phyloP scores from a whole-genome alignment of 1,139 yeast genomes.

The Hyphopichia buzzinii region DNA sequence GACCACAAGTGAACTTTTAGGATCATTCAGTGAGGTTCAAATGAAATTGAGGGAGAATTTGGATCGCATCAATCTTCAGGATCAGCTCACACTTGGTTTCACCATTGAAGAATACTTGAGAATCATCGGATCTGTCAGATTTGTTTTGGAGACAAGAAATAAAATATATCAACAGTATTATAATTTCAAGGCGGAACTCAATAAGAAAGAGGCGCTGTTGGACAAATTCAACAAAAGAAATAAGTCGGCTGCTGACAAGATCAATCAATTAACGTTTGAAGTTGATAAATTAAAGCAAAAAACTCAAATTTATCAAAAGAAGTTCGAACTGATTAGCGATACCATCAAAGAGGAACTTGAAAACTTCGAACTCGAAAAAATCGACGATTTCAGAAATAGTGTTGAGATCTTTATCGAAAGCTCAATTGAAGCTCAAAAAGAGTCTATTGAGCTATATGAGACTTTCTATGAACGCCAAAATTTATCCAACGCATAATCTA shows the following conservation, averaged over 20 bases:
- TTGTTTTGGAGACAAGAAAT: slow-evolving; percentile 72
- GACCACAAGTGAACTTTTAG: slow-evolving; percentile 54
- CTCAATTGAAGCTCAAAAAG: slow-evolving; percentile 90
- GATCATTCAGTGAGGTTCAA: slow-evolving; percentile 69
- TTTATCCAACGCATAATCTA: slow-evolving; percentile 19
- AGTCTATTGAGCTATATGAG: slow-evolving; percentile 93
- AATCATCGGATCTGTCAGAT: slow-evolving; percentile 70
- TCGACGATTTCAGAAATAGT: slow-evolving; percentile 83
- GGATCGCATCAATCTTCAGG: slow-evolving; percentile 81
- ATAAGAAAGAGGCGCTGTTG: slow-evolving; percentile 45
- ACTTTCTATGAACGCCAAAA: slow-evolving; percentile 64
- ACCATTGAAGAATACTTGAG: slow-evolving; percentile 88
- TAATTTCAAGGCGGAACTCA: slow-evolving; percentile 40
- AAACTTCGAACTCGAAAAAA: slow-evolving; percentile 69
- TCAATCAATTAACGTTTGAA: slow-evolving; percentile 53
- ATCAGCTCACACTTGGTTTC: slow-evolving; percentile 79
- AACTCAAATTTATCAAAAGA: slow-evolving; percentile 52
- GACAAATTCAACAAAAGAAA: slow-evolving; percentile 58
- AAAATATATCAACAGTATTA: slow-evolving; percentile 64
- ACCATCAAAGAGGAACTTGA: slow-evolving; percentile 69
- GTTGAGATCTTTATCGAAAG: slow-evolving; percentile 91
- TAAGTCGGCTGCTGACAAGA: slow-evolving; percentile 63
- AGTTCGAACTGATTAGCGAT: slow-evolving; percentile 60
- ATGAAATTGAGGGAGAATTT: slow-evolving; percentile 67
- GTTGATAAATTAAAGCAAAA: slow-evolving; percentile 58